phyloP scores from a whole-genome alignment of 2,329 filamentous ascomycete genomes.

The Daldinia sp. region DNA sequence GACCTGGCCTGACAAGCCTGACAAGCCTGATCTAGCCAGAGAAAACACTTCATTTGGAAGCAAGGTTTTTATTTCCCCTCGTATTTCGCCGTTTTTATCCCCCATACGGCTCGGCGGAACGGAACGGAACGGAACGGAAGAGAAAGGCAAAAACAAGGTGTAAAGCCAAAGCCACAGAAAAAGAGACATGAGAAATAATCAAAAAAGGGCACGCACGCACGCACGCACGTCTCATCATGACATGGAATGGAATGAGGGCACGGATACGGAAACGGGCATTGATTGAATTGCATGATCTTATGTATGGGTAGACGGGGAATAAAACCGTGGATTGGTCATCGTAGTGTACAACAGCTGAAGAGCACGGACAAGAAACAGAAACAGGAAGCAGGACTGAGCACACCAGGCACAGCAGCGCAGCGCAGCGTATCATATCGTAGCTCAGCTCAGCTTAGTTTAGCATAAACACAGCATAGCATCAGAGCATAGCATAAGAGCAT shows the following conservation, averaged over 20 bases:
- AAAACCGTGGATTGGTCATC: not conserved
- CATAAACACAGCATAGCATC: not conserved
- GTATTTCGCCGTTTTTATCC: not conserved
- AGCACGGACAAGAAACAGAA: not conserved
- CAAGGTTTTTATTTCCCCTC: not conserved
- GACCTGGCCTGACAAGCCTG: not conserved
- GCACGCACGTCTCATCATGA: not conserved
- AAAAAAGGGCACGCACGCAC: not conserved
- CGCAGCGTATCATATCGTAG: not conserved
- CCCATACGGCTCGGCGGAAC: not conserved
- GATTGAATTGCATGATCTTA: conserved; percentile 6
- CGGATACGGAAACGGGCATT: not conserved
- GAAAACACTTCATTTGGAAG: no score
- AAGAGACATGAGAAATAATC: not conserved
- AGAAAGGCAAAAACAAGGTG: not conserved
- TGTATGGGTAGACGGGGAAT: not conserved
- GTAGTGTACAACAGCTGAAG: not conserved
- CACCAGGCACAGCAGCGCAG: not conserved
- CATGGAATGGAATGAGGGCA: not conserved
- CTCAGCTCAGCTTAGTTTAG: no score
- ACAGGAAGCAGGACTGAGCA: not conserved
- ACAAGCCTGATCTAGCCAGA: no score
- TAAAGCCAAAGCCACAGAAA: not conserved
- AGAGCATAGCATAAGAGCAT: not conserved
- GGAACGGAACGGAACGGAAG: not conserved